phyloP scores from a whole-genome alignment of 345 rosid species.

The Boechera retrofracta region DNA sequence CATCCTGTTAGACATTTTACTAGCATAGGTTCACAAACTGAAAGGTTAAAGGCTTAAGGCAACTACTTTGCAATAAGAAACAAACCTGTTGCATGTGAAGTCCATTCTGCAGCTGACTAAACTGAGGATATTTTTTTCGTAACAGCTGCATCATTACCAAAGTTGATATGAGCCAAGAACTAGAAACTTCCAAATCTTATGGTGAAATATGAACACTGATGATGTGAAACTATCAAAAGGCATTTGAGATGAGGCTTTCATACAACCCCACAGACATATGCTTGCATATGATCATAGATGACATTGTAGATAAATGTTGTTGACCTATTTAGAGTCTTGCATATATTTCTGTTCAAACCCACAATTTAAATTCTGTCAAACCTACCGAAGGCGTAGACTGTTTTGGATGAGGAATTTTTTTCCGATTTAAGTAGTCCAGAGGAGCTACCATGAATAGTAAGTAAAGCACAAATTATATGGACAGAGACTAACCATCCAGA shows the following conservation, averaged over 20 bases:
- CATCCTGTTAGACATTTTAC: conserved; percentile 65
- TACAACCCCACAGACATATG: neutral
- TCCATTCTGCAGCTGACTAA: conserved; percentile 92
- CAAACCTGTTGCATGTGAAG: conserved; percentile 94
- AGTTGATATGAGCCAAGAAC: conserved; percentile 22
- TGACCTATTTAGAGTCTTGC: neutral
- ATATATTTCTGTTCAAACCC: neutral
- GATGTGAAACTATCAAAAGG: conserved; percentile 16
- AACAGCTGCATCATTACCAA: conserved; percentile 59
- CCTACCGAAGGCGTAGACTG: conserved; percentile 3
- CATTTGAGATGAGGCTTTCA: neutral
- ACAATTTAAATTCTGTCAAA: neutral
- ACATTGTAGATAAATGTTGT: neutral
- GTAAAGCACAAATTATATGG: conserved; percentile 9
- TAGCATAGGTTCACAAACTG: conserved; percentile 28
- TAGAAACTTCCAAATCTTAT: conserved; percentile 23
- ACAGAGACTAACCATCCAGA: conserved; percentile 83
- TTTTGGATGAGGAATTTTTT: neutral
- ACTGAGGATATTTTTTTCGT: conserved; percentile 92
- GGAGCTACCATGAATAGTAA: conserved; percentile 6
- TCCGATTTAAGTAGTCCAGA: neutral
- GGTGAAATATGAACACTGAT: neutral
- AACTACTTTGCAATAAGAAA: conserved; percentile 9
- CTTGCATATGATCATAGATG: neutral
- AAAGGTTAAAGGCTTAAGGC: neutral